Conservation (phyloP, 2,329 filamentous ascomycete species). For the Orbilia oligospora region DNA sequence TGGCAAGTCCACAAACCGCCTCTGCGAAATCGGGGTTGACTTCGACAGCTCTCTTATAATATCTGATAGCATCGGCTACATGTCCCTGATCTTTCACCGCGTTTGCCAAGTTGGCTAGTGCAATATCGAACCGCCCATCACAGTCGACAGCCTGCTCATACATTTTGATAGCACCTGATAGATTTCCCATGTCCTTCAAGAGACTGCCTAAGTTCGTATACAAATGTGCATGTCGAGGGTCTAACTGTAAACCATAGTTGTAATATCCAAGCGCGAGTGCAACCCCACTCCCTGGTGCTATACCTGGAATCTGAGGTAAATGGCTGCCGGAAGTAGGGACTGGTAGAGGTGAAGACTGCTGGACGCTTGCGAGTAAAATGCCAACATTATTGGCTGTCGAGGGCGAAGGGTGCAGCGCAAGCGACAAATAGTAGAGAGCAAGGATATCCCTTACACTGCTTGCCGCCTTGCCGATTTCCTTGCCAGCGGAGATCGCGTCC, state of each 20-base stretch:
- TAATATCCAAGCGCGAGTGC: slow-evolving; percentile 93
- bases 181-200: slow-evolving; percentile 94
- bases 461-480: slow-evolving; percentile 73
- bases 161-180: slow-evolving; percentile 93
- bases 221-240: slow-evolving; percentile 90
- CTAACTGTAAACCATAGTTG: slow-evolving; percentile 89
- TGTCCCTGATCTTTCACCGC: slow-evolving; percentile 96
- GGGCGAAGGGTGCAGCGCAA: slow-evolving; percentile 94
- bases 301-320: slow-evolving; percentile 73
- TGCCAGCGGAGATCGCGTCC: slow-evolving; percentile 87
- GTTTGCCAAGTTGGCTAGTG: slow-evolving; percentile 94
- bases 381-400: slow-evolving; percentile 99
- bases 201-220: slow-evolving; percentile 97
- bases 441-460: slow-evolving; percentile 91
- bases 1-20: slow-evolving; percentile 94
- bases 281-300: slow-evolving; percentile 87
- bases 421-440: slow-evolving; percentile 92
- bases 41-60: slow-evolving; percentile 89
- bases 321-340: slow-evolving; percentile 70
- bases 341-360: slow-evolving; percentile 73
- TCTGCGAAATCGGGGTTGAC: slow-evolving; percentile 97
- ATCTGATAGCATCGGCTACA: slow-evolving; percentile 90
- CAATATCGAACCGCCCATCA: slow-evolving; percentile 96
- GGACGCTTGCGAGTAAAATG: slow-evolving; percentile 94
- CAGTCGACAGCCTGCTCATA: slow-evolving; percentile 94